phyloP scores from a whole-genome alignment of 2,329 filamentous ascomycete species.

The Elsinoe ampelina region DNA sequence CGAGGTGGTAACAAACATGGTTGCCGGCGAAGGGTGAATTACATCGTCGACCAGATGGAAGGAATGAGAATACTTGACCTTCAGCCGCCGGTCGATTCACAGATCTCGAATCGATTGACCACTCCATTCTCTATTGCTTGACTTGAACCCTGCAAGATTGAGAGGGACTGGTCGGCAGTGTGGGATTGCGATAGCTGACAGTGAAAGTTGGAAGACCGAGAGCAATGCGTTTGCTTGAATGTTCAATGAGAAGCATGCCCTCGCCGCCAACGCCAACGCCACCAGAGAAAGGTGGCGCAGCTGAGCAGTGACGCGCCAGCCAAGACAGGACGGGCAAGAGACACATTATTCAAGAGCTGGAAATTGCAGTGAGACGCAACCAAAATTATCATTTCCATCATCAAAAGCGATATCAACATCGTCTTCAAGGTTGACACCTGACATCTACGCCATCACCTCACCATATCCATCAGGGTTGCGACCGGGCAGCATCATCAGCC shows the following conservation, averaged over 20 bases:
- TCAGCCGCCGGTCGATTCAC: too few relatives aligned
- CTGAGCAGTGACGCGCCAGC: constrained; percentile 9
- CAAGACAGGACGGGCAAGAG: background rate
- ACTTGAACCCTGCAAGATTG: too few relatives aligned
- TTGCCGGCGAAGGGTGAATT: too few relatives aligned
- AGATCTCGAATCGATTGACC: too few relatives aligned
- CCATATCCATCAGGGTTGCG: background rate
- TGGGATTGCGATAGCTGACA: too few relatives aligned
- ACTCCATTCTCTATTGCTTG: too few relatives aligned
- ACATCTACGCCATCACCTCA: background rate
- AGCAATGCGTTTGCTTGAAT: too few relatives aligned
- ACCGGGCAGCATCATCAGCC: background rate
- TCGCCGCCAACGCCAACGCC: background rate
- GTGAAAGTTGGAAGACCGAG: too few relatives aligned
- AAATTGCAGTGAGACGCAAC: constrained; percentile 8
- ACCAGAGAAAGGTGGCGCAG: constrained; percentile 10
- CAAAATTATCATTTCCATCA: constrained; percentile 1
- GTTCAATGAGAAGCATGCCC: background rate
- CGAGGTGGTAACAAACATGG: too few relatives aligned
- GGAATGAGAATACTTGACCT: too few relatives aligned
- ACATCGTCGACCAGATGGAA: too few relatives aligned
- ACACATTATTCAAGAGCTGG: background rate
- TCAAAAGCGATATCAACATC: background rate
- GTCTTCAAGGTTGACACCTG: background rate
- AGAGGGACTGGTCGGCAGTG: too few relatives aligned